A percentile compares a stretch with the other conserved stretches of the same genome.
Evolutionary conservation across 73 alveolate species (phyloP).

Genomic region (Diophrys sp.): DNA sequence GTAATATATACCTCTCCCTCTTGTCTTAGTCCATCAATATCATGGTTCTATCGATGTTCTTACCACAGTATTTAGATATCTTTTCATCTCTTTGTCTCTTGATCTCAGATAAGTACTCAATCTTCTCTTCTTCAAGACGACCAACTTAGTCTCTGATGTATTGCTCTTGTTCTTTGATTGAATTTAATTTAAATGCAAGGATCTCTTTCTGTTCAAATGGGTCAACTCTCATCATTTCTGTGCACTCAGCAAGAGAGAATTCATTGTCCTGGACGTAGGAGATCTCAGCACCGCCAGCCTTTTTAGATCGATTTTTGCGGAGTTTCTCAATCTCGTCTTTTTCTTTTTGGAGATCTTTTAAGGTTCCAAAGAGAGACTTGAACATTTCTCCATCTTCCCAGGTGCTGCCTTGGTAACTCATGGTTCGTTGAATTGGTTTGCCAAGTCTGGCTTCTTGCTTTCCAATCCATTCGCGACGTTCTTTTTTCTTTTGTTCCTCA

Average conservation of each 20-base stretch:
- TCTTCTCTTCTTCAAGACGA: conserved; percentile 78
- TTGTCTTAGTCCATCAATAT: conserved; percentile 80
- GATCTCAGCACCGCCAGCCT: conserved; percentile 4
- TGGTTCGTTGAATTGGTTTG: conserved; percentile 40
- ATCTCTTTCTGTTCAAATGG: conserved; percentile 71
- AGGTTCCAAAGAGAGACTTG: conserved; percentile 19
- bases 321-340: conserved; percentile 59
- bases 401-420: conserved; percentile 65
- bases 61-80: conserved; percentile 57
- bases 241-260: conserved; percentile 32
- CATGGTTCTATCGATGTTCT: conserved; percentile 67
- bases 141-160: conserved; percentile 70
- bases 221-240: conserved; percentile 66
- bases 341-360: conserved; percentile 41
- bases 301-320: conserved; percentile 33
- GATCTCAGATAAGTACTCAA: conserved; percentile 64
- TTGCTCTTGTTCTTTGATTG: conserved; percentile 68
- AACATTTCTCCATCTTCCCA: conserved; percentile 96
- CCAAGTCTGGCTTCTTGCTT: conserved; percentile 84
- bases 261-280: conserved; percentile 38
- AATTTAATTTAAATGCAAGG: conserved; percentile 62
- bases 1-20: conserved; percentile 77
- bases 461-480: conserved; percentile 63
- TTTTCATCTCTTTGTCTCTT: conserved; percentile 80
- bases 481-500: conserved; percentile 78